Base-by-base conservation (phyloP, 495 filamentous ascomycete genomes). In the Jackrogersella multiformis region DNA sequence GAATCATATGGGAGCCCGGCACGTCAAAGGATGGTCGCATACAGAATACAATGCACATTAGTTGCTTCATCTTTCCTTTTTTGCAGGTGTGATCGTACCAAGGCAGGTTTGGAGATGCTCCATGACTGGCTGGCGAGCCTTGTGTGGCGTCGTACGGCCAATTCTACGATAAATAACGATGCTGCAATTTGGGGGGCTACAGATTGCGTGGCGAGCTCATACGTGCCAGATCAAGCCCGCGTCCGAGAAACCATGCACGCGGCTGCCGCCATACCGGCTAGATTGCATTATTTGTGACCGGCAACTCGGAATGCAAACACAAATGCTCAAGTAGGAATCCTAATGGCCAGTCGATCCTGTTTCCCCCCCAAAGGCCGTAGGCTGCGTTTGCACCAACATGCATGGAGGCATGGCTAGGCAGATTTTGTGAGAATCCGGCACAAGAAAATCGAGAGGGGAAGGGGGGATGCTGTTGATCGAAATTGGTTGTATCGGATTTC, bases 1-100 rank as follows among this genome's bases (percentile, higher is more conserved):
- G 41, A 69, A 69, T 69, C 56, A 69, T 45, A 49, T 69, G 34
- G 21, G 2, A n/a, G 30, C 44, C 61, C 61, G 56, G 20, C 12
- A 24, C 45, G 35, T 36, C 56, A n/a, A 24, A 44, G 56, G 42
- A 26, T 64, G 51, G 61, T 48, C 15, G 28, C 61, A 64, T 60
- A 64, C 38, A 55, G 42, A 23, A n/a, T 39, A 30, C 16, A 52
- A 44, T 57, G 61, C 49, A 64, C 15, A 48, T 45, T n/a, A 38
- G 15, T 39, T 39, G 13, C 32, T 18, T 56, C 38, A 12, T 32
- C 36, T 62, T 56, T 45, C 2, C 16, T 60, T 51, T 60, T 35
- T 23, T 21, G 24, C 42, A 60, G 24, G 26, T 15, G 49, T n/a
- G n/a, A n/a, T n/a, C n/a, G n/a, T n/a, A n/a, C n/a, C n/a, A n/a